Base-by-base conservation (phyloP, 1,284 basidiomycete genomes). In the Ceratobasidium sp. region DNA sequence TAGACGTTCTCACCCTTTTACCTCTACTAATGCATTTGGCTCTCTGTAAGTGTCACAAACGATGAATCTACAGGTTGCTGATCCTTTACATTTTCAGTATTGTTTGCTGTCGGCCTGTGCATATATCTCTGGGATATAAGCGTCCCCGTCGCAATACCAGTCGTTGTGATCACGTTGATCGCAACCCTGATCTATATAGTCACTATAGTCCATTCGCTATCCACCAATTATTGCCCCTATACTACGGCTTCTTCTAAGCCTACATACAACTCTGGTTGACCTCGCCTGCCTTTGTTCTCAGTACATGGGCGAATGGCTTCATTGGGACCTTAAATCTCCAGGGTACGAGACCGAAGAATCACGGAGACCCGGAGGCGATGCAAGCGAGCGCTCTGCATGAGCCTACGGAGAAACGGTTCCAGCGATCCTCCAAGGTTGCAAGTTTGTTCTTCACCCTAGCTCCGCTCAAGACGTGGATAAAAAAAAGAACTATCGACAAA, bases 101-200 rank as follows among this genome's bases (percentile, higher is more conserved):
- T 65, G 32, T 65, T 65, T n/a, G 30, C 62, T 10, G 16, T 53
- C 1, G 62, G 62, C n/a, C 36, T 65, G 28, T 53, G 62, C 34
- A 52, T 65, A 1, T 65, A 65, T 23, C 34, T 65, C 12, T 65
- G 62, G 62, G n/a, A 39, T 18, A 53, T 55, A 21, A 48, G 43
- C 23, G 6, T 53, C 23, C 1, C 3, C 2, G 62, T 65, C 18
- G 62, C 62, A 21, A 28, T 53, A 10, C 62, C 62, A 18, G 62
- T 65, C 18, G 18, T 53, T 0, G 16, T 52, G 2, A 50, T 43
- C 1, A 55, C 62, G 2, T 12, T 50, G 1, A 52, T 65, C 46
- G 23, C 34, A 1, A 16, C 39, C 18, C 5, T 65, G 1, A 41
- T 65, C 0, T 53, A 65, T 26, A 14, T 23, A 2, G 34, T 34